Evolutionary conservation across 441 rosid species (phyloP).

Genomic region (Erodium trifolium): DNA sequence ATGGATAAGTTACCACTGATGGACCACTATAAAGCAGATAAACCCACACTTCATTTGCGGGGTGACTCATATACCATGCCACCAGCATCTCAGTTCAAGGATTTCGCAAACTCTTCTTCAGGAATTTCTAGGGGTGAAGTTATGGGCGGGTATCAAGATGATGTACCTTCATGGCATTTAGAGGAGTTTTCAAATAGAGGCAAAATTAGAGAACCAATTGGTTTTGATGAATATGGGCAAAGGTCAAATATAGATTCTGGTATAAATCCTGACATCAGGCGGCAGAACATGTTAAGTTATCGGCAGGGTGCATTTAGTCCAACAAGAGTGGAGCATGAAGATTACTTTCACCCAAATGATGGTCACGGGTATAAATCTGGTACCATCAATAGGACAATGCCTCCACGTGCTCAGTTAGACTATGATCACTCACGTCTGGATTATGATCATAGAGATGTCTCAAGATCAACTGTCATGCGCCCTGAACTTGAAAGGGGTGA

Average conservation of each 20-base stretch:
- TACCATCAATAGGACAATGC: conserved; percentile 24
- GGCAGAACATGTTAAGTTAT: conserved; percentile 17
- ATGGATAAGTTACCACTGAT: conserved; percentile 20
- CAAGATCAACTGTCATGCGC: conserved; percentile 30
- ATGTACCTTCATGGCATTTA: conserved; percentile 23
- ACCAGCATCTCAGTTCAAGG: conserved; percentile 30
- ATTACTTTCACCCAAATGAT: conserved; percentile 26
- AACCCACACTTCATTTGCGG: conserved; percentile 24
- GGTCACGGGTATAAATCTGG: conserved; percentile 31
- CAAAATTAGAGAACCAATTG: conserved; percentile 22
- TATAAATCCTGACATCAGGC: conserved; percentile 27
- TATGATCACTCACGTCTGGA: conserved; percentile 29
- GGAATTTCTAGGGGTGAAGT: conserved; percentile 29
- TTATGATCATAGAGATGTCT: conserved; percentile 28
- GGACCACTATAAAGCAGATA: conserved; percentile 28
- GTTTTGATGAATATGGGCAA: conserved; percentile 18
- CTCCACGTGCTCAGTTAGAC: conserved; percentile 27
- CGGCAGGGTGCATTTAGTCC: conserved; percentile 22
- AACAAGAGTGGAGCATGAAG: conserved; percentile 31
- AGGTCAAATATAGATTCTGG: conserved; percentile 26
- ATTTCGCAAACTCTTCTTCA: conserved; percentile 31
- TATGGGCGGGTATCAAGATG: conserved; percentile 27
- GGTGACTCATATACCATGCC: conserved; percentile 23
- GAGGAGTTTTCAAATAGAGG: conserved; percentile 30
- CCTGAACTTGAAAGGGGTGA: conserved; percentile 27